Base-by-base conservation (phyloP, 1,284 basidiomycete genomes). In the Phellopilus nigrolimitatus region DNA sequence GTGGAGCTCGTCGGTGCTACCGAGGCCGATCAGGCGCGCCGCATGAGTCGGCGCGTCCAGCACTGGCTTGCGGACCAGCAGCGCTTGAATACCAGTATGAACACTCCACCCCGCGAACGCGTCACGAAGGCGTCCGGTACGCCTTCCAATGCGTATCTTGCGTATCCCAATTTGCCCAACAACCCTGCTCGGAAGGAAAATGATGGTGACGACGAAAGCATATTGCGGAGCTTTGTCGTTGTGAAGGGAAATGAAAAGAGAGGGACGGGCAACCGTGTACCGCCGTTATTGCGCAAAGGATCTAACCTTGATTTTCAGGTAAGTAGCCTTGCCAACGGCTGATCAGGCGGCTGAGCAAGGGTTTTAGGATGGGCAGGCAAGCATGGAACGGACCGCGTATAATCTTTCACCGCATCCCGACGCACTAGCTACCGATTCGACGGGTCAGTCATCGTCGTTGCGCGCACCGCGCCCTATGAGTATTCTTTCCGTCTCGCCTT, bases 61-160 rank as follows among this genome's bases (percentile, higher is more conserved):
- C 49, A 28, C 12, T 55, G 53, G 53, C 38, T 55, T 19, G 41
- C 38, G 30, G 53, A 55, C 15, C 53, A 55, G 25, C 48, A 51
- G 15, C 37, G 30, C 13, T 12, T 47, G n/a, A 40, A 13, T 39
- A 27, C 17, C 39, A 9, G 15, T 34, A 22, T 47, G 19, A 33
- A 46, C 24, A 44, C 19, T 19, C 19, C 31, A n/a, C 21, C 39
- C 4, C 17, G 47, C 30, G 49, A 46, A 15, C 37, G 33, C 9
- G 38, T 34, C 30, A 42, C 48, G n/a, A 55, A 47, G 42, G 53
- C 53, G 19, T 24, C 45, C 13, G 53, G 49, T 3, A 47, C 53
- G 19, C 44, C 49, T 12, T 47, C 43, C 22, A 55, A 55, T 24
- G 49, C 53, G 28, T 46, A 51, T 43, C 44, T 51, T 19, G 53